phyloP scores from a whole-genome alignment of 257 asterid species.

The Voacanga thouarsii region DNA sequence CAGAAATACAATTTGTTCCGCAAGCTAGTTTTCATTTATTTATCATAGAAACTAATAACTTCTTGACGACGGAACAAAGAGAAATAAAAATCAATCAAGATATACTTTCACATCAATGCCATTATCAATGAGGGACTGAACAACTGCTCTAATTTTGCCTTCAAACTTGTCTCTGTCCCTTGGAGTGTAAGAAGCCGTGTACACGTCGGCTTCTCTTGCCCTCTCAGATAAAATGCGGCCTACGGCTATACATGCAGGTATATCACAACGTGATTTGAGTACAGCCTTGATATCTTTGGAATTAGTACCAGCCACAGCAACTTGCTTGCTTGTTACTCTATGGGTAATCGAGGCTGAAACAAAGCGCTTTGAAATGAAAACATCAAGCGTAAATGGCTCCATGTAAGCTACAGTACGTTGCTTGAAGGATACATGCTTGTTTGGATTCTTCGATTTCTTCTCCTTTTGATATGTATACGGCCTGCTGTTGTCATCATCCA shows the following conservation, averaged over 20 bases:
- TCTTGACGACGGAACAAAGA: not conserved
- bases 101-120: constrained; percentile 86
- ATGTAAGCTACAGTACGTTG: constrained; percentile 83
- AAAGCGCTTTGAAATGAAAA: constrained; percentile 79
- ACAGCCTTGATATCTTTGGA: constrained; percentile 93
- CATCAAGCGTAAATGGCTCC: constrained; percentile 93
- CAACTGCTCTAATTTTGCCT: constrained; percentile 94
- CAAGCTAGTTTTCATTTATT: not conserved
- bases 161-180: constrained; percentile 90
- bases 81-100: constrained; percentile 48
- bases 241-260: constrained; percentile 80
- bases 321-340: constrained; percentile 93
- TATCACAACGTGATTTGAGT: constrained; percentile 74
- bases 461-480: constrained; percentile 85
- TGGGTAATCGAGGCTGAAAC: constrained; percentile 94
- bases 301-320: constrained; percentile 95
- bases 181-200: constrained; percentile 82
- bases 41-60: not conserved
- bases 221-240: constrained; percentile 79
- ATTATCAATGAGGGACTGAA: constrained; percentile 88
- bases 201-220: constrained; percentile 91
- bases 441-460: constrained; percentile 70
- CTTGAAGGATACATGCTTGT: constrained; percentile 83
- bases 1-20: not conserved
- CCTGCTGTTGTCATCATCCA: constrained; percentile 83